A percentile compares a stretch with the other conserved stretches of the same genome.
phyloP scores from a whole-genome alignment of 2,329 filamentous ascomycete genomes.

The Cytospora piceae region DNA sequence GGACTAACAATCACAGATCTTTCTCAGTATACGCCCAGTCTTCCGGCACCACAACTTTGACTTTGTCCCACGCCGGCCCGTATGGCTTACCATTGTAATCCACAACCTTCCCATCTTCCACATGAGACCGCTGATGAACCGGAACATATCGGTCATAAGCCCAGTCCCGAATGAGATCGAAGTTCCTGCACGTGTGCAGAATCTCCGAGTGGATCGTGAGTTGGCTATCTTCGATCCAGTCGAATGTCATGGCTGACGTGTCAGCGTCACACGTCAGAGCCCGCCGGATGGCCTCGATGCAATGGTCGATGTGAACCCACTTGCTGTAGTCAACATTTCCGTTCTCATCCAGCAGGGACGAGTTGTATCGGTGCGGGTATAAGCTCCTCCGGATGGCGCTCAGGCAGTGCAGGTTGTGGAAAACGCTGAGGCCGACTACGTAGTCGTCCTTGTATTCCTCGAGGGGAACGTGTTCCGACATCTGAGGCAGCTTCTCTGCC shows the following conservation, averaged over 20 bases:
- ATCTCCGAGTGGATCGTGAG: slow-evolving; percentile 19
- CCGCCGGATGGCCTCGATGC: slow-evolving; percentile 22
- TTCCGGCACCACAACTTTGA: slow-evolving; percentile 12
- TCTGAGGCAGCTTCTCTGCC: slow-evolving; percentile 4
- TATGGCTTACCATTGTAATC: slow-evolving; percentile 17
- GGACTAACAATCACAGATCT: neutral
- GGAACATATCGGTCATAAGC: slow-evolving; percentile 15
- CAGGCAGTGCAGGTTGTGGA: slow-evolving; percentile 25
- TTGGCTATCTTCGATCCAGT: slow-evolving; percentile 22
- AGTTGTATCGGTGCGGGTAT: slow-evolving; percentile 22
- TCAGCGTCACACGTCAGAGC: slow-evolving; percentile 21
- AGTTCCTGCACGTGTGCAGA: slow-evolving; percentile 17
- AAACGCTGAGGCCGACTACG: slow-evolving; percentile 20
- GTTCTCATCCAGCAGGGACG: slow-evolving; percentile 13
- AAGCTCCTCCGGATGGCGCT: slow-evolving; percentile 13
- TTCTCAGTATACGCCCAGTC: slow-evolving; percentile 19
- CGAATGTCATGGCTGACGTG: slow-evolving; percentile 21
- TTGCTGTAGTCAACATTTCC: slow-evolving; percentile 18
- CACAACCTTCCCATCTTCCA: slow-evolving; percentile 19
- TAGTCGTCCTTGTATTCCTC: slow-evolving; percentile 17
- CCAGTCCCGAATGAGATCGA: slow-evolving; percentile 23
- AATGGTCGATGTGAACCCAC: slow-evolving; percentile 24
- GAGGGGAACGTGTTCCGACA: slow-evolving; percentile 10
- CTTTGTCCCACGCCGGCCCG: slow-evolving; percentile 18
- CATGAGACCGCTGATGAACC: slow-evolving; percentile 14